A percentile compares a stretch with the other conserved stretches of the same genome.
These are phyloP conservation scores for Gaillardinia entomophila DNA, from an alignment of 805 yeast genomes.

Conservation along the genomic window DNA sequence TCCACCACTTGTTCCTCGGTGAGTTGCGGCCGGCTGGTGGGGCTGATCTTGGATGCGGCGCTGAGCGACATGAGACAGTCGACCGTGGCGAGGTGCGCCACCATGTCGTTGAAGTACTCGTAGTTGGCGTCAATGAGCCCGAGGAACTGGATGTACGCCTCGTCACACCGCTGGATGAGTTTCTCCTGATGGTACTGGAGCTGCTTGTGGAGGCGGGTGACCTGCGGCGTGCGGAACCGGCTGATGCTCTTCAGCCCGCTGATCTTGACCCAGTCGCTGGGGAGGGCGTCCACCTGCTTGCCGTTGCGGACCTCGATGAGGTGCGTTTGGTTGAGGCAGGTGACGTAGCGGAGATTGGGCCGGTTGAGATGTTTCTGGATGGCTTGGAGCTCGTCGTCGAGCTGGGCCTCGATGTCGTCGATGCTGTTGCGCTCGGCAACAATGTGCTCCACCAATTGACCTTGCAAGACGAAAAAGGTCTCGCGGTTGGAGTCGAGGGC, in stretches of 20 bases:
- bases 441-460: constrained; percentile 35
- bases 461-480: constrained; percentile 38
- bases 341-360: constrained; percentile 50
- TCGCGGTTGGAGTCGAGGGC: constrained; percentile 39
- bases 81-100: constrained; percentile 45
- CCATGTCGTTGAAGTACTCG: constrained; percentile 32
- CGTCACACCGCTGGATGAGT: constrained; percentile 41
- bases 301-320: constrained; percentile 69
- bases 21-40: constrained; percentile 43
- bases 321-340: constrained; percentile 62
- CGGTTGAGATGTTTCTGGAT: constrained; percentile 45
- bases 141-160: constrained; percentile 40
- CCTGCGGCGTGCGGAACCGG: constrained; percentile 64
- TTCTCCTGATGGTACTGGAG: constrained; percentile 58
- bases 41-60: constrained; percentile 45
- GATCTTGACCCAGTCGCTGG: constrained; percentile 71
- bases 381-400: constrained; percentile 47
- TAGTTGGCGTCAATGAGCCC: constrained; percentile 24
- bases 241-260: constrained; percentile 64
- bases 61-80: constrained; percentile 69
- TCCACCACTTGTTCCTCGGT: constrained; percentile 39
- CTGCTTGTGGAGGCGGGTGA: constrained; percentile 44
- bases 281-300: constrained; percentile 50
- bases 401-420: constrained; percentile 35
- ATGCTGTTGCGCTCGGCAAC: constrained; percentile 31